A percentile compares a stretch with the other conserved stretches of the same genome.
These are phyloP conservation scores for Penicillium concentricum DNA, from an alignment of 2,329 filamentous ascomycete genomes.

Conservation along the genomic window DNA sequence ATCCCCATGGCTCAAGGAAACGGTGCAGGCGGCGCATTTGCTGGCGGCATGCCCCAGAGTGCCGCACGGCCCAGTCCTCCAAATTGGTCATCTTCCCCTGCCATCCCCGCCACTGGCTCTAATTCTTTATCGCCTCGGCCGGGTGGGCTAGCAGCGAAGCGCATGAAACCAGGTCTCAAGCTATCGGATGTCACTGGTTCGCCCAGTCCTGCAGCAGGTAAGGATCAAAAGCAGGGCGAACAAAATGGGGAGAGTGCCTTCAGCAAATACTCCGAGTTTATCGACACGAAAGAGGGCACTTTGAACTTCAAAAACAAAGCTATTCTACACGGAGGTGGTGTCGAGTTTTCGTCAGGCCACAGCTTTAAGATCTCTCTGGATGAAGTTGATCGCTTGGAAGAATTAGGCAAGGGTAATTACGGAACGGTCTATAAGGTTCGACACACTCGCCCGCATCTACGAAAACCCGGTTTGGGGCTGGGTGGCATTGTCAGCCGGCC, in stretches of 20 bases:
- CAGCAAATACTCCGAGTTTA: slow-evolving; percentile 73
- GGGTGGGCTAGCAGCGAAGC: slow-evolving; percentile 49
- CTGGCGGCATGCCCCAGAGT: slow-evolving; percentile 29
- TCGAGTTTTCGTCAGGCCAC: slow-evolving; percentile 86
- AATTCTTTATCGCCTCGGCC: slow-evolving; percentile 42
- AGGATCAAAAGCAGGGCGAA: slow-evolving; percentile 23
- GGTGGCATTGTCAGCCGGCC: slow-evolving; percentile 57
- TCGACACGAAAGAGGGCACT: slow-evolving; percentile 88
- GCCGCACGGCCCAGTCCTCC: slow-evolving; percentile 30
- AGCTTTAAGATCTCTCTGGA: slow-evolving; percentile 94
- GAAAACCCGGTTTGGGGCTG: slow-evolving; percentile 59
- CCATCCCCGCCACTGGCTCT: slow-evolving; percentile 44
- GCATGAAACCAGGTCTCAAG: slow-evolving; percentile 49
- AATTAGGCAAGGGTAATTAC: slow-evolving; percentile 97
- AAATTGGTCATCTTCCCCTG: slow-evolving; percentile 35
- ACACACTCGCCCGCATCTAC: slow-evolving; percentile 70
- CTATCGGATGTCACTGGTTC: slow-evolving; percentile 49
- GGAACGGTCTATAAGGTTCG: slow-evolving; percentile 96
- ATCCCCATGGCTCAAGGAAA: slow-evolving; percentile 24
- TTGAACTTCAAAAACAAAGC: slow-evolving; percentile 93
- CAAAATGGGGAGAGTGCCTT: slow-evolving; percentile 48
- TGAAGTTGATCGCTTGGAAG: slow-evolving; percentile 88
- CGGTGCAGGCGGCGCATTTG: slow-evolving; percentile 29
- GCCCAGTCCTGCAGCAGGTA: slow-evolving; percentile 41
- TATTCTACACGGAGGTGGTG: slow-evolving; percentile 80